These are phyloP conservation scores for Pilobolus umbonatus DNA, from an alignment of 192 early-diverging fungal genomes.

Conservation along the genomic window DNA sequence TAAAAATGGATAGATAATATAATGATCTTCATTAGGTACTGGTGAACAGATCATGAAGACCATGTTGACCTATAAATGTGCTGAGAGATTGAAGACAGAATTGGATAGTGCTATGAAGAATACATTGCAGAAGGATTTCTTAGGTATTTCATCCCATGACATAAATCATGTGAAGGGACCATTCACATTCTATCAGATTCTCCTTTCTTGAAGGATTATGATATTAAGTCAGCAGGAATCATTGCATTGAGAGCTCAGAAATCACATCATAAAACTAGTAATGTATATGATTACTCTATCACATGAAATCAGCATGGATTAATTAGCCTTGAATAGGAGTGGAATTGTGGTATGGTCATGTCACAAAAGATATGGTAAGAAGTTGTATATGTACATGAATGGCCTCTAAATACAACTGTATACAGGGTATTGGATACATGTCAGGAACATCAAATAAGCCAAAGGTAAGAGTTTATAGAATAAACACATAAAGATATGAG, in stretches of 20 bases:
- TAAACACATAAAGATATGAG: not conserved
- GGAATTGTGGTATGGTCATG: conserved; percentile 69
- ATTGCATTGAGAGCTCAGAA: conserved; percentile 22
- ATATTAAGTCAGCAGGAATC: conserved; percentile 34
- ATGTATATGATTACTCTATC: not conserved
- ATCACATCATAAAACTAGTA: not conserved
- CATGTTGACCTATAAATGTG: conserved; percentile 57
- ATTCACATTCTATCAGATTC: conserved; percentile 19
- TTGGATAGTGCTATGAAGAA: conserved; percentile 14
- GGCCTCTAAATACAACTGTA: not conserved
- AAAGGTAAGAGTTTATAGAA: conserved; percentile 5
- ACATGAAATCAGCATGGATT: not conserved
- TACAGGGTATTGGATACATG: conserved; percentile 30
- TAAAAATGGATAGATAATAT: not conserved
- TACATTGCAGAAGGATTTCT: conserved; percentile 25
- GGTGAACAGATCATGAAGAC: conserved; percentile 87
- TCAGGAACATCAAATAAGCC: conserved; percentile 11
- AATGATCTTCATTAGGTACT: conserved; percentile 45
- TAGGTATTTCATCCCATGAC: conserved; percentile 15
- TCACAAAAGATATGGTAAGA: conserved; percentile 67
- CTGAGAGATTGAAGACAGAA: conserved; percentile 28
- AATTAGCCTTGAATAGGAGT: conserved; percentile 11
- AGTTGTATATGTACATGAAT: not conserved
- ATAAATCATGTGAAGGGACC: not conserved
- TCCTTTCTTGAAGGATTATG: conserved; percentile 21